A percentile compares a stretch with the other conserved stretches of the same genome.
Evolutionary conservation across 208 protist species (phyloP).

Genomic region (Wallacemonas sp.): DNA sequence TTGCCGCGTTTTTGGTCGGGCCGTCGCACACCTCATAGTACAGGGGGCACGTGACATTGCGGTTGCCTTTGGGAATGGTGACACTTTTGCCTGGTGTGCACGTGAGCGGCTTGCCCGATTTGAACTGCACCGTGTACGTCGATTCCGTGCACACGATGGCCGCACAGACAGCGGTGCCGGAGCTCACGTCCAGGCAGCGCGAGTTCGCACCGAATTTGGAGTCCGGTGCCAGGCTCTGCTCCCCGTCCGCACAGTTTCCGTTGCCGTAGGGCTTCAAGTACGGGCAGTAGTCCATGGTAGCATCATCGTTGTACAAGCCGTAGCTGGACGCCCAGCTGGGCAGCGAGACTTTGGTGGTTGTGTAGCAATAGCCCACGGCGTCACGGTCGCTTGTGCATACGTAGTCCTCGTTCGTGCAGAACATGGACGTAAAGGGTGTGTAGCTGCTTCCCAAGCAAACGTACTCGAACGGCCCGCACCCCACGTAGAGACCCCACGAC

Average conservation of each 20-base stretch:
- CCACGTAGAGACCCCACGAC: slow-evolving; percentile 60
- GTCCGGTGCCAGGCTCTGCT: slow-evolving; percentile 6
- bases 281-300: slow-evolving; percentile 54
- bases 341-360: background rate
- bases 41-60: slow-evolving; percentile 37
- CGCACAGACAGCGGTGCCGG: slow-evolving; percentile 19
- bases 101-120: slow-evolving; percentile 3
- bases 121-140: slow-evolving; percentile 18
- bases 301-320: slow-evolving; percentile 40
- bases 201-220: slow-evolving; percentile 19
- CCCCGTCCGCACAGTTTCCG: slow-evolving; percentile 21
- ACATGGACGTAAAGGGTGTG: slow-evolving; percentile 50
- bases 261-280: slow-evolving; percentile 23
- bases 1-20: slow-evolving; percentile 1
- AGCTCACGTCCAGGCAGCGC: slow-evolving; percentile 12
- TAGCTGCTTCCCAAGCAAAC: slow-evolving; percentile 38
- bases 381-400: slow-evolving; percentile 28
- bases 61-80: slow-evolving; percentile 13
- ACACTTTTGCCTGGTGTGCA: too few relatives aligned
- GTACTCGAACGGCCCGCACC: slow-evolving; percentile 50
- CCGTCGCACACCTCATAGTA: slow-evolving; percentile 43
- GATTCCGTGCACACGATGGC: slow-evolving; percentile 19
- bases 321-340: slow-evolving; percentile 22
- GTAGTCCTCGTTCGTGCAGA: slow-evolving; percentile 22
- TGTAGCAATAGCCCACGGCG: slow-evolving; percentile 32